These are phyloP conservation scores for Vitis labrusca DNA, from an alignment of 164 flowering plant genomes.

Conservation along the genomic window DNA sequence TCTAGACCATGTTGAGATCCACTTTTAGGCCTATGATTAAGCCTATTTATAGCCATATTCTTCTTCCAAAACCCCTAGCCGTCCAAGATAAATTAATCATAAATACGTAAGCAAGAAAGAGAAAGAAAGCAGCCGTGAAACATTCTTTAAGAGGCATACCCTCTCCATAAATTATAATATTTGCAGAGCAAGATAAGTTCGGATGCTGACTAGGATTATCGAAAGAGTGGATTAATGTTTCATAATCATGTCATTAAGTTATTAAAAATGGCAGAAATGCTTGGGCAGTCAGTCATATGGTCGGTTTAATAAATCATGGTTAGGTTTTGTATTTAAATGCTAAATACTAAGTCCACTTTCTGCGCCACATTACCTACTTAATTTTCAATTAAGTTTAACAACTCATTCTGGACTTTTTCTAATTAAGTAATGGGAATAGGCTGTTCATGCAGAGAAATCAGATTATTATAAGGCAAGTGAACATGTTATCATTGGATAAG, in stretches of 20 bases:
- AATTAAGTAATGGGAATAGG: background rate
- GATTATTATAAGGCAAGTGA: no score
- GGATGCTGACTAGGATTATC: background rate
- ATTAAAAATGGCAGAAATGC: background rate
- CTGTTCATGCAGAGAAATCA: no score
- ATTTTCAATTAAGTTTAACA: constrained; percentile 15
- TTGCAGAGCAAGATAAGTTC: constrained; percentile 15
- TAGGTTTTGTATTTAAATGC: background rate
- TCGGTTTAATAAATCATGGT: background rate
- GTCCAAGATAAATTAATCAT: constrained; percentile 1
- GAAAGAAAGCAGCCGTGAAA: background rate
- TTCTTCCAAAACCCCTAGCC: background rate
- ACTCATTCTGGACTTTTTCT: constrained; percentile 10
- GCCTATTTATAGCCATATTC: background rate
- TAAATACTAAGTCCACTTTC: constrained; percentile 12
- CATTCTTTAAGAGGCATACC: constrained; percentile 2
- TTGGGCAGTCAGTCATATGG: background rate
- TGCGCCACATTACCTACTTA: constrained; percentile 22
- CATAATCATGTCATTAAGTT: background rate
- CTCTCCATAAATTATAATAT: constrained; percentile 3
- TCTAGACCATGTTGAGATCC: background rate
- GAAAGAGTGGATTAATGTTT: background rate
- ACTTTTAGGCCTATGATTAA: background rate
- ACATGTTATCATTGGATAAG: no score
- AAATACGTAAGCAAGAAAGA: background rate